These are phyloP conservation scores for Drechslerella dactyloides DNA, from an alignment of 2,329 filamentous ascomycete genomes.

Conservation along the genomic window DNA sequence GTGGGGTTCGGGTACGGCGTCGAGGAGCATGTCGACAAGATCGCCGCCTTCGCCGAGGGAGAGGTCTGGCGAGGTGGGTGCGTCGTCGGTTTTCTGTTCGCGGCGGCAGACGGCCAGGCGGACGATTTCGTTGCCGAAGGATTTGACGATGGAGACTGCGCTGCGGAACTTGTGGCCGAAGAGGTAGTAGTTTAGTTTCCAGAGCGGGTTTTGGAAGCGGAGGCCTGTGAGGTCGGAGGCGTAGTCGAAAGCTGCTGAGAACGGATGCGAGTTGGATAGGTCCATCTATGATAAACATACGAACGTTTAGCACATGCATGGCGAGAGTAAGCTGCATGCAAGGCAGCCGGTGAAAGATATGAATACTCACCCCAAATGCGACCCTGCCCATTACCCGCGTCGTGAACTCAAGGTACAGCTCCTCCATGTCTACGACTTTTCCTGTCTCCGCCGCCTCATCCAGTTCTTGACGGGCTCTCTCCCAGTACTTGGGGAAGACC, in stretches of 20 bases:
- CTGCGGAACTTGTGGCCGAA: slow-evolving; percentile 62
- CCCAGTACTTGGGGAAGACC: slow-evolving; percentile 65
- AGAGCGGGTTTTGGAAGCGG: slow-evolving; percentile 71
- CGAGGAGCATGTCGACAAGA: slow-evolving; percentile 68
- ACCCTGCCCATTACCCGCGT: slow-evolving; percentile 71
- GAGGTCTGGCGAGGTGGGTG: slow-evolving; percentile 9
- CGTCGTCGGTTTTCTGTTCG: slow-evolving; percentile 52
- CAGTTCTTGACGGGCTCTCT: slow-evolving; percentile 60
- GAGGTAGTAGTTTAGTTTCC: slow-evolving; percentile 67
- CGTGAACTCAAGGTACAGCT: slow-evolving; percentile 69
- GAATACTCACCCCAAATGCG: slow-evolving; percentile 66
- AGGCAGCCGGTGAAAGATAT: background rate
- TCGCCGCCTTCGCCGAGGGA: slow-evolving; percentile 58
- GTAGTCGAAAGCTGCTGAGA: slow-evolving; percentile 68
- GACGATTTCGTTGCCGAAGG: slow-evolving; percentile 67
- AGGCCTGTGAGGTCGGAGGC: slow-evolving; percentile 68
- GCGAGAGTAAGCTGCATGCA: too few species aligned
- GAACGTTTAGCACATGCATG: too few species aligned
- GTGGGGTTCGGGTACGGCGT: slow-evolving; percentile 64
- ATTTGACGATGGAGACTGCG: slow-evolving; percentile 63
- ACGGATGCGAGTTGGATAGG: slow-evolving; percentile 68
- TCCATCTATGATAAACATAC: slow-evolving; percentile 63
- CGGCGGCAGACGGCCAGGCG: slow-evolving; percentile 63
- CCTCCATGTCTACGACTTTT: slow-evolving; percentile 64
- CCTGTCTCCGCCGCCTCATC: slow-evolving; percentile 55